Percentiles rank a stretch among this genome's conserved stretches.
Evolutionary conservation across 352 stramenopile genomes (phyloP).

Genomic region (Phytopythium kandeliae): DNA sequence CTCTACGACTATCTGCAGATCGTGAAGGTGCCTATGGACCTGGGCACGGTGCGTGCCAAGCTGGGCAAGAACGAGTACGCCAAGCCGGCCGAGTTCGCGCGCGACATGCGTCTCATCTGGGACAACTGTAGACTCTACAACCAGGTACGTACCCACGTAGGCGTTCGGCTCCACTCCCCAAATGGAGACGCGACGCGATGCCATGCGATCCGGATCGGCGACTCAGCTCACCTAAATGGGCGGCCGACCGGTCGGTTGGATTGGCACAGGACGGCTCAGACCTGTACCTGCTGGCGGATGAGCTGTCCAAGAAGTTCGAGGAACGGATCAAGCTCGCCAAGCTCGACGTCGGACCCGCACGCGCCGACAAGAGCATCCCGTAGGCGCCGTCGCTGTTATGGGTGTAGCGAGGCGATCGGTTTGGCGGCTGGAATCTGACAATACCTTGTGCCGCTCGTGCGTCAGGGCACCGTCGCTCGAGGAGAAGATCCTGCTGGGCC

Average conservation of each 20-base stretch:
- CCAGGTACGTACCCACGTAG: slow-evolving; percentile 19
- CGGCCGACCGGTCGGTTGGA: neutral
- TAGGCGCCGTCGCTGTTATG: slow-evolving; percentile 14
- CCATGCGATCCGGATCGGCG: no score
- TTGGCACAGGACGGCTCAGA: slow-evolving; percentile 74
- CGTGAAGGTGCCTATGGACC: slow-evolving; percentile 90
- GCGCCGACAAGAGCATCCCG: slow-evolving; percentile 63
- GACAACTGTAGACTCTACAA: slow-evolving; percentile 88
- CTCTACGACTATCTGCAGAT: slow-evolving; percentile 90
- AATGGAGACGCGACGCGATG: no score
- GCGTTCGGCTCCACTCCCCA: no score
- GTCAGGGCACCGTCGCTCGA: slow-evolving; percentile 66
- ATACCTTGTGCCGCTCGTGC: no score
- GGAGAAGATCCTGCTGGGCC: slow-evolving; percentile 83
- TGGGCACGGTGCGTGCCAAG: slow-evolving; percentile 83
- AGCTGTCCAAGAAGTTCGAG: slow-evolving; percentile 86
- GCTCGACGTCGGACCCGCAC: slow-evolving; percentile 63
- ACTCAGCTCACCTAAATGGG: no score
- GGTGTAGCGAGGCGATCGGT: no score
- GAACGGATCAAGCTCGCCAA: slow-evolving; percentile 82
- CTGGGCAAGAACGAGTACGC: slow-evolving; percentile 82
- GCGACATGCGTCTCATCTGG: slow-evolving; percentile 82
- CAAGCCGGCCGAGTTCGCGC: slow-evolving; percentile 74
- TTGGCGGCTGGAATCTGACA: no score
- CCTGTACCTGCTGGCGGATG: slow-evolving; percentile 77